phyloP scores from a whole-genome alignment of 1,284 basidiomycete genomes.

The Ganoderma multipileum region DNA sequence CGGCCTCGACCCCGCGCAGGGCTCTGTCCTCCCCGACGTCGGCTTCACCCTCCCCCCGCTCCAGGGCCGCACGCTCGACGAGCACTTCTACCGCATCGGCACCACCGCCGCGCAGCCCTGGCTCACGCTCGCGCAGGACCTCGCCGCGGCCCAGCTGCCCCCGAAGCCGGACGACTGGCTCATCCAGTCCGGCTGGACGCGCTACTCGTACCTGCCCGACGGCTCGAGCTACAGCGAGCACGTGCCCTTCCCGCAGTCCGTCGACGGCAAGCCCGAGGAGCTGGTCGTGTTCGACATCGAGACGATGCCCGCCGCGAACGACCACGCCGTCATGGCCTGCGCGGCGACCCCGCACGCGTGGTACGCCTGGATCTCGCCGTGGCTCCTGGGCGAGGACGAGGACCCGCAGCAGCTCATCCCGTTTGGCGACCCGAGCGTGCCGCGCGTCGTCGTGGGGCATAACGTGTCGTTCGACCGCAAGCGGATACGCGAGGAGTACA shows the following conservation, averaged over 20 bases:
- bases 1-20: constrained; percentile 81
- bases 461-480: constrained; percentile 96
- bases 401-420: constrained; percentile 81
- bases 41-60: constrained; percentile 86
- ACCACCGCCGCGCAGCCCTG: constrained; percentile 80
- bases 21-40: constrained; percentile 81
- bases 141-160: constrained; percentile 64
- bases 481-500: constrained; percentile 88
- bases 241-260: constrained; percentile 61
- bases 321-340: constrained; percentile 90
- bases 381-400: constrained; percentile 78
- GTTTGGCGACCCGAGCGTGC: constrained; percentile 58
- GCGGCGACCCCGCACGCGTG: constrained; percentile 86
- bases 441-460: constrained; percentile 88
- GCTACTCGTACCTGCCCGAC: constrained; percentile 73
- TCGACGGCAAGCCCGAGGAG: constrained; percentile 69
- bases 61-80: constrained; percentile 83
- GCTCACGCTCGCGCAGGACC: constrained; percentile 74
- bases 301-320: constrained; percentile 85
- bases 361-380: constrained; percentile 98
- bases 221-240: constrained; percentile 72
- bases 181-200: constrained; percentile 89
- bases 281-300: constrained; percentile 94
- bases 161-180: constrained; percentile 79
- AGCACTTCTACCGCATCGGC: constrained; percentile 92